A percentile compares a stretch with the other conserved stretches of the same genome.
phyloP scores from a whole-genome alignment of 805 yeast species.

The Pichia sporocuriosa region DNA sequence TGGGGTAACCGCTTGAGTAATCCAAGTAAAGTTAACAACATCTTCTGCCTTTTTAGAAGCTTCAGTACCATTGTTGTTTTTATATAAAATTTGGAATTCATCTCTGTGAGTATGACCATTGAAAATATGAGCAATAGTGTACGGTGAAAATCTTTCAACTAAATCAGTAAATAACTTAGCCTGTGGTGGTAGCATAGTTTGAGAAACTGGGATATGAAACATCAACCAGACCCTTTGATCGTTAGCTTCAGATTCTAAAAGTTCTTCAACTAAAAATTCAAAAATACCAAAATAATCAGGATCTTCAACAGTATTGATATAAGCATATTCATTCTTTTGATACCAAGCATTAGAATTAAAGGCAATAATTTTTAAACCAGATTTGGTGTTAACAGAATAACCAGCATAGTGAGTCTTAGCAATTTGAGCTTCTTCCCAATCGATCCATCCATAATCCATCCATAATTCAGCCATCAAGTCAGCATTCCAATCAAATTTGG shows the following conservation, averaged over 20 bases:
- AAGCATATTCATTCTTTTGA: slow-evolving; percentile 52
- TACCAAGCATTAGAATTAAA: slow-evolving; percentile 66
- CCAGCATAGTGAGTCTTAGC: slow-evolving; percentile 53
- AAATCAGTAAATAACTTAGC: slow-evolving; percentile 50
- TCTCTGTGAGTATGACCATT: slow-evolving; percentile 70
- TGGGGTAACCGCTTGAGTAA: slow-evolving; percentile 63
- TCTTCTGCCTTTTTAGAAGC: slow-evolving; percentile 33
- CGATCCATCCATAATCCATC: slow-evolving; percentile 42
- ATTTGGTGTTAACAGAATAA: slow-evolving; percentile 46
- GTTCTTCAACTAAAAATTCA: slow-evolving; percentile 53
- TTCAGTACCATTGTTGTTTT: slow-evolving; percentile 34
- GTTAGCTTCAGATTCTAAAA: slow-evolving; percentile 48
- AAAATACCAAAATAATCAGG: slow-evolving; percentile 61
- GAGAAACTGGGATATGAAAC: slow-evolving; percentile 60
- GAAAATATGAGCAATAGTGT: slow-evolving; percentile 61
- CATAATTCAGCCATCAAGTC: slow-evolving; percentile 44
- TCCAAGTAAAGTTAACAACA: slow-evolving; percentile 54
- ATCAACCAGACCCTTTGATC: slow-evolving; percentile 68
- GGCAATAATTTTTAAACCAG: slow-evolving; percentile 54
- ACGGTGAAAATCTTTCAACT: slow-evolving; percentile 60
- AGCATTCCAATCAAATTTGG: slow-evolving; percentile 39
- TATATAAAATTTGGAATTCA: slow-evolving; percentile 54
- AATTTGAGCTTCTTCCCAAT: slow-evolving; percentile 27
- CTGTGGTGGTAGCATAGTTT: slow-evolving; percentile 56
- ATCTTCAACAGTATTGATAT: slow-evolving; percentile 39